Evolutionary conservation across 371 early-diverging fungal genomes (phyloP).

Genomic region (Lichtheimia ramosa): DNA sequence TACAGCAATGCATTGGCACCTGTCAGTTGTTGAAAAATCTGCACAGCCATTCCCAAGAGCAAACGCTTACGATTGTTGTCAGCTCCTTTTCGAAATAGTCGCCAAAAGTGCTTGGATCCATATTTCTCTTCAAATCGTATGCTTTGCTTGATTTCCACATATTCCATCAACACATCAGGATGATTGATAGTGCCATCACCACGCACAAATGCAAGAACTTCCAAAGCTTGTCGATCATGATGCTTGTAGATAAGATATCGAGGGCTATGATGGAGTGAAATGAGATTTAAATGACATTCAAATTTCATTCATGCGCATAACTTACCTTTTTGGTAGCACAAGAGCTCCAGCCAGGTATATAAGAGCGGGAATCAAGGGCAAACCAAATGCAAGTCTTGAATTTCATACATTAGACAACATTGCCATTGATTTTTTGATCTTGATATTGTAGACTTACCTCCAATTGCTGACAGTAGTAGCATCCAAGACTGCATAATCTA

Average conservation of each 20-base stretch:
- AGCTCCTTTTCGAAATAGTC: conserved; percentile 58
- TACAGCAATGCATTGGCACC: conserved; percentile 79
- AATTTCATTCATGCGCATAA: neutral
- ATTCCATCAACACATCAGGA: conserved; percentile 58
- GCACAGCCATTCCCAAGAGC: conserved; percentile 71
- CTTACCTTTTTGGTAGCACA: conserved; percentile 34
- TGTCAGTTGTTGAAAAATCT: conserved; percentile 74
- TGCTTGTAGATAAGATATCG: conserved; percentile 62
- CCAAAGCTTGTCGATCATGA: conserved; percentile 51
- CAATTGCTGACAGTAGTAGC: conserved; percentile 44
- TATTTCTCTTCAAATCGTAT: conserved; percentile 70
- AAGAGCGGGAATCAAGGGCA: conserved; percentile 39
- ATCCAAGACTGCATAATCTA: conserved; percentile 33
- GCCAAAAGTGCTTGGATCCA: conserved; percentile 61
- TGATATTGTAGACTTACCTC: no score
- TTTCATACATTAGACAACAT: neutral
- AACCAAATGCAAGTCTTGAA: conserved; percentile 40
- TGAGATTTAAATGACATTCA: no score
- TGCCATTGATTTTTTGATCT: neutral
- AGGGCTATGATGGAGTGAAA: conserved; percentile 42
- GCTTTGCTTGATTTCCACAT: conserved; percentile 69
- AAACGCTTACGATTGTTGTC: conserved; percentile 59
- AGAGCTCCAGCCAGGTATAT: conserved; percentile 27
- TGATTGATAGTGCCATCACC: conserved; percentile 41
- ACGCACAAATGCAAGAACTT: conserved; percentile 49